Evolutionary conservation across 129 eudicot genomes (phyloP).

Genomic region (Rutidosis leptorrhynchoides): DNA sequence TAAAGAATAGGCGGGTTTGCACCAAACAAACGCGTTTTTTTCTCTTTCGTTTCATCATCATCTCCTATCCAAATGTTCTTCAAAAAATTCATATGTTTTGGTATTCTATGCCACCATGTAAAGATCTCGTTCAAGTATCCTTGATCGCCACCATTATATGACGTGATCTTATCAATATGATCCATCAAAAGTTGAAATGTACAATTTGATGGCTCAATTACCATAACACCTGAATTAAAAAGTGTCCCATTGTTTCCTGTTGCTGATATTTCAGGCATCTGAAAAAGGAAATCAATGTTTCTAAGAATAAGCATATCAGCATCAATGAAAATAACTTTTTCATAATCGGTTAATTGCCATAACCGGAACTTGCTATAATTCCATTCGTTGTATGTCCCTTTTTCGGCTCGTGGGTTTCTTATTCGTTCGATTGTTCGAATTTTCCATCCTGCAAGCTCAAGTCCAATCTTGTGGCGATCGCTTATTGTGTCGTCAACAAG

Average conservation of each 20-base stretch:
- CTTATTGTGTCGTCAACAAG: conserved; percentile 70
- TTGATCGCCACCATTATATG: conserved; percentile 15
- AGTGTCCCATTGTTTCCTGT: background rate
- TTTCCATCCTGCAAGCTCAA: conserved; percentile 33
- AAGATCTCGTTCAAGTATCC: conserved; percentile 14
- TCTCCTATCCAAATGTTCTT: conserved; percentile 57
- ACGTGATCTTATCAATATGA: background rate
- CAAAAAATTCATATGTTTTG: conserved; percentile 56
- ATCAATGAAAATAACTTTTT: conserved; percentile 8
- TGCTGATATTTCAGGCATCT: background rate
- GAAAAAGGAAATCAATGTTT: conserved; percentile 11
- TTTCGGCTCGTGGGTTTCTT: conserved; percentile 6
- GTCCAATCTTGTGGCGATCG: conserved; percentile 56
- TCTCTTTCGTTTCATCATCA: conserved; percentile 44
- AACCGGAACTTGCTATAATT: conserved; percentile 14
- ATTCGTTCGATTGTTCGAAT: background rate
- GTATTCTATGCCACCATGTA: conserved; percentile 29
- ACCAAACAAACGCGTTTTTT: conserved; percentile 45
- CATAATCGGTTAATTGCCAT: conserved; percentile 16
- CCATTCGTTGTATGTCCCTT: background rate
- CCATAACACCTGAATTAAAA: conserved; percentile 16
- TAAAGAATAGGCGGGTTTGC: conserved; percentile 53
- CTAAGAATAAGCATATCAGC: conserved; percentile 3
- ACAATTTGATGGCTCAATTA: conserved; percentile 15
- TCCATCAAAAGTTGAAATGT: conserved; percentile 3